Evolutionary conservation across 495 filamentous ascomycete species (phyloP), one percentile per base, ranked within the genome.

Genomic region (Annulohypoxylon bovei): DNA sequence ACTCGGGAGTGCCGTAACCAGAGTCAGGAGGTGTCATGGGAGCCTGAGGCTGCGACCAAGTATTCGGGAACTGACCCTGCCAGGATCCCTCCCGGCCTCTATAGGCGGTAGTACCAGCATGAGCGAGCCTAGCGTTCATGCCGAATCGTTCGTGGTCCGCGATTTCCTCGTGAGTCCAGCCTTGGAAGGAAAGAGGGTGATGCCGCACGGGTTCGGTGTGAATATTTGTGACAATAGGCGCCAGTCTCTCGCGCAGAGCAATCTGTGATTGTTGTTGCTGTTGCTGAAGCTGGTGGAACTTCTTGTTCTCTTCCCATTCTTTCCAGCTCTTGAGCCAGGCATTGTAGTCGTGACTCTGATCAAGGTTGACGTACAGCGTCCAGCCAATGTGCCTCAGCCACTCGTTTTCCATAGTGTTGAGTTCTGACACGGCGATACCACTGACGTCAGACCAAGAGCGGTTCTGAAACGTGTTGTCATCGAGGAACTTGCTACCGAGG

Each of bases 401-500:
- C 74, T 97, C 92, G 72, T 89, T 87, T 82, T 99, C 95, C 82
- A 98, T 85, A 65, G 85, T 85, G 81, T 98, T 98, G 73, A 99
- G 83, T 72, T 98, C 95, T 23, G 84, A 70, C 22, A 99, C 94
- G 20, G 90, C 80, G 66, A 99, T 97, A 62, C 91, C 93, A 81
- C 94, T 98, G 23, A 99, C 95, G 75, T 99, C 96, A 3, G 96
- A 91, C 95, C 95, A 99, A 6, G 96, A 98, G 58, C 94, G 92
- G 82, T 98, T 99, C 84, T 98, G 94, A 80, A 98, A 99, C 14
- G 95, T 99, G 80, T 98, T 98, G 80, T 99, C 95, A 76, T 99
- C 95, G 59, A 98, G 80, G 75, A 99, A 99, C 81, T 99, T 99
- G 84, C 94, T 98, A 55, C 94, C 95, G 32, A 99, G 86, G 40